Percentiles rank a stretch among this genome's conserved stretches.
These are phyloP conservation scores for Arachnopeziza araneosa DNA, from an alignment of 2,329 filamentous ascomycete genomes.

Conservation along the genomic window DNA sequence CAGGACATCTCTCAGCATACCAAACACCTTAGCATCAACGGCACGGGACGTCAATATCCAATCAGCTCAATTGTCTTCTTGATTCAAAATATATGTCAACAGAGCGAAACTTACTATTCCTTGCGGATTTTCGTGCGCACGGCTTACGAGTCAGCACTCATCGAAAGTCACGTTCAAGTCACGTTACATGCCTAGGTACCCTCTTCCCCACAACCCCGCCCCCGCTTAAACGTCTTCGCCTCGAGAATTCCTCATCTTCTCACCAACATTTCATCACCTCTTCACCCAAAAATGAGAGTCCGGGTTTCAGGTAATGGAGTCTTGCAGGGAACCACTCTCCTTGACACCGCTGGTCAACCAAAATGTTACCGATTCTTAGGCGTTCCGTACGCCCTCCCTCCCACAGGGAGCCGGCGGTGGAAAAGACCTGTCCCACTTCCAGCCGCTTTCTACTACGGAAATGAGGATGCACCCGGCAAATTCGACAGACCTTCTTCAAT, in stretches of 20 bases:
- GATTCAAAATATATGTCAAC: not conserved
- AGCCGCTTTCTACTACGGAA: conserved; percentile 33
- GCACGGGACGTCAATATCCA: too few species aligned
- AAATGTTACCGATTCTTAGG: conserved; percentile 13
- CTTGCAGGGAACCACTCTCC: conserved; percentile 1
- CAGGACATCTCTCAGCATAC: not conserved
- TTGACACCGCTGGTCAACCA: not conserved
- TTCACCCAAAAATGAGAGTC: not conserved
- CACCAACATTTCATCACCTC: not conserved
- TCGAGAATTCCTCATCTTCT: not conserved
- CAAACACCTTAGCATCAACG: not conserved
- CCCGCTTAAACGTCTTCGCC: not conserved
- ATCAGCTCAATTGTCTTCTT: not conserved
- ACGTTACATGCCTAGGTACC: not conserved
- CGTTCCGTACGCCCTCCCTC: conserved; percentile 23
- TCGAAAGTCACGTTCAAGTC: too few species aligned
- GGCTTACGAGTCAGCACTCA: too few species aligned
- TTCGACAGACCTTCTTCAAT: conserved; percentile 15
- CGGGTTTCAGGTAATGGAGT: conserved; percentile 1
- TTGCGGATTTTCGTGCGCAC: too few species aligned
- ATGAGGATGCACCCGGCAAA: conserved; percentile 27
- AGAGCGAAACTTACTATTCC: too few species aligned
- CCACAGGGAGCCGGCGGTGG: conserved; percentile 19
- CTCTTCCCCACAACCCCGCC: not conserved
- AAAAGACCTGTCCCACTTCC: conserved; percentile 28